Conservation (phyloP, 768 basidiomycete genomes). For the Trametes maxima region DNA sequence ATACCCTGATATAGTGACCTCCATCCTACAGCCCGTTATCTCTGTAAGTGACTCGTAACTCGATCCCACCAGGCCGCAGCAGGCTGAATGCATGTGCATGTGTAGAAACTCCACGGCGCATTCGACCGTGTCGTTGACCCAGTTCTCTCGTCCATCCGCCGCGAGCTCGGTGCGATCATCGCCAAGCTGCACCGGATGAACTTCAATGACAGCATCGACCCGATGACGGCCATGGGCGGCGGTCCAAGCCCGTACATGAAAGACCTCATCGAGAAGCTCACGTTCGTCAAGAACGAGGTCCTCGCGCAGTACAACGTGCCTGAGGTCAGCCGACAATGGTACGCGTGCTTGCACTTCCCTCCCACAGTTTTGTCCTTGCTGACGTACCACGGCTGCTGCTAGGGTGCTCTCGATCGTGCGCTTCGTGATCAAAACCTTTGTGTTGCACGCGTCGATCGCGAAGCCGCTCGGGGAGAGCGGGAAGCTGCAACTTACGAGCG, state of each 20-base stretch:
- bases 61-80: background rate
- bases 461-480: slow-evolving; percentile 90
- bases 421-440: slow-evolving; percentile 82
- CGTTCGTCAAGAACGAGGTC: slow-evolving; percentile 78
- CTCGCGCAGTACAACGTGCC: slow-evolving; percentile 71
- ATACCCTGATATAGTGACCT: slow-evolving; percentile 60
- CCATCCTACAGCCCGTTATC: slow-evolving; percentile 56
- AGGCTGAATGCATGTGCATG: background rate
- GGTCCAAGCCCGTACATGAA: slow-evolving; percentile 88
- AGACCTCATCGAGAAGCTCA: slow-evolving; percentile 86
- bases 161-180: slow-evolving; percentile 80
- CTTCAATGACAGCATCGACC: slow-evolving; percentile 71
- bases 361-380: background rate
- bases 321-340: slow-evolving; percentile 79
- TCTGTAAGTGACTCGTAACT: slow-evolving; percentile 46
- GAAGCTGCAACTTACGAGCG: slow-evolving; percentile 91
- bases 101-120: slow-evolving; percentile 50
- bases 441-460: slow-evolving; percentile 92
- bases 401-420: slow-evolving; percentile 57
- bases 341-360: slow-evolving; percentile 16
- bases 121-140: slow-evolving; percentile 66
- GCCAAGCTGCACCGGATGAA: slow-evolving; percentile 85
- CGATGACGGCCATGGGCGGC: slow-evolving; percentile 53
- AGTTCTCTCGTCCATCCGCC: slow-evolving; percentile 65
- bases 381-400: background rate